phyloP scores from a whole-genome alignment of 2,329 filamentous ascomycete genomes.

The Colletotrichum australisinense region DNA sequence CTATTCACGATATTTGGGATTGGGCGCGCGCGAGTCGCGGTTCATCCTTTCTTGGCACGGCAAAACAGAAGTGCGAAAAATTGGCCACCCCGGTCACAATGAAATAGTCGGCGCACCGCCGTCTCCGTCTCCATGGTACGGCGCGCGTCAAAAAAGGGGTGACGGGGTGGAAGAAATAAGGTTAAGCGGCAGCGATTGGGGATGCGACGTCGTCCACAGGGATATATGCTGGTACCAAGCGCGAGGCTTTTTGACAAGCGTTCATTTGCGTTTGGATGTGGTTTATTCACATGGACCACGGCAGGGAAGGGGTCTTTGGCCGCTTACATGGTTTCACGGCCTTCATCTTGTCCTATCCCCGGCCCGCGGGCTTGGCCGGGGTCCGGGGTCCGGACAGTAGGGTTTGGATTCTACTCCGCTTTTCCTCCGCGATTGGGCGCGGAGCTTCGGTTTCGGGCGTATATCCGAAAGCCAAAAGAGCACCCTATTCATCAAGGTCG shows the following conservation, averaged over 20 bases:
- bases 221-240: constrained; percentile 5
- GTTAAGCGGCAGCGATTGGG: constrained; percentile 16
- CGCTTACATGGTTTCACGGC: neutral
- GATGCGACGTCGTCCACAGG: constrained; percentile 5
- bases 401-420: neutral
- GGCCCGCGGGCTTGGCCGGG: neutral
- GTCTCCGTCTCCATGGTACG: neutral
- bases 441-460: neutral
- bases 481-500: neutral
- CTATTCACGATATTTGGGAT: neutral
- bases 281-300: neutral
- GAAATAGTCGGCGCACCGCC: constrained; percentile 18
- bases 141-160: neutral
- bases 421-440: constrained; percentile 4
- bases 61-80: neutral
- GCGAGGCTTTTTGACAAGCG: constrained; percentile 9
- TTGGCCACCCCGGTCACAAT: neutral
- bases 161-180: constrained; percentile 1
- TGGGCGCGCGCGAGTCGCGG: constrained; percentile 13
- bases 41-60: constrained; percentile 18
- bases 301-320: neutral
- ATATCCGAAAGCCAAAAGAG: neutral
- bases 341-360: neutral
- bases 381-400: neutral
- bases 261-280: constrained; percentile 8